Evolutionary conservation across 2,329 filamentous ascomycete genomes (phyloP).

Genomic region (Trichophyton mentagrophytes): DNA sequence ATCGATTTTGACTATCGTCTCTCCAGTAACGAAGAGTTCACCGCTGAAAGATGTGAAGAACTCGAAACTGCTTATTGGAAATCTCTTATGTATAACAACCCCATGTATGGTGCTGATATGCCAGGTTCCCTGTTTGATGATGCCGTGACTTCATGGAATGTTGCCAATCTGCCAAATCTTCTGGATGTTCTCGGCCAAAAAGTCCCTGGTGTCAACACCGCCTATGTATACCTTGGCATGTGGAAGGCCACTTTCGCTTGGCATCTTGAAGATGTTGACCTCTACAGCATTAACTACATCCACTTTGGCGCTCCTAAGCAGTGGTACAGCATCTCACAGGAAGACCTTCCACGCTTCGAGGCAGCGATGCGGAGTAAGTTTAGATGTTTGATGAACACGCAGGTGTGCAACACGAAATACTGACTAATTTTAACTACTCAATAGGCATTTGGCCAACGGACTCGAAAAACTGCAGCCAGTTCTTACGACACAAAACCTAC

Average conservation of each 20-base stretch:
- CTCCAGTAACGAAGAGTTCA: conserved; percentile 72
- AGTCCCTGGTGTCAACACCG: conserved; percentile 93
- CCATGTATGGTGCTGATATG: conserved; percentile 93
- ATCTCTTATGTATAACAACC: conserved; percentile 84
- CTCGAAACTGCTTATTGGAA: conserved; percentile 95
- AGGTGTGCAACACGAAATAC: not conserved
- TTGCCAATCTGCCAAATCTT: conserved; percentile 85
- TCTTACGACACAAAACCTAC: conserved; percentile 94
- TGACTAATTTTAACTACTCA: not conserved
- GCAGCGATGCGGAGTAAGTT: conserved; percentile 68
- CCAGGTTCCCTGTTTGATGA: conserved; percentile 91
- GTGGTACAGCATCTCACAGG: conserved; percentile 98
- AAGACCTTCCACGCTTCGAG: conserved; percentile 85
- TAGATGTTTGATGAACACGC: not conserved
- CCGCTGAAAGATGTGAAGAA: conserved; percentile 81
- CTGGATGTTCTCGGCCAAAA: conserved; percentile 90
- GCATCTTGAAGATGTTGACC: conserved; percentile 95
- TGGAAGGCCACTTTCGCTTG: conserved; percentile 99
- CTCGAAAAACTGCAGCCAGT: conserved; percentile 90
- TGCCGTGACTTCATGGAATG: conserved; percentile 72
- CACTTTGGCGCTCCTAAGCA: conserved; percentile 98
- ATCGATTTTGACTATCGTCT: conserved; percentile 83
- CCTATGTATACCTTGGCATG: conserved; percentile 96
- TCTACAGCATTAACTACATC: conserved; percentile 99
- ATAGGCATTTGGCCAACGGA: conserved; percentile 74